Conservation (phyloP, 495 filamentous ascomycete species). For the Pyronema omphalodes region DNA sequence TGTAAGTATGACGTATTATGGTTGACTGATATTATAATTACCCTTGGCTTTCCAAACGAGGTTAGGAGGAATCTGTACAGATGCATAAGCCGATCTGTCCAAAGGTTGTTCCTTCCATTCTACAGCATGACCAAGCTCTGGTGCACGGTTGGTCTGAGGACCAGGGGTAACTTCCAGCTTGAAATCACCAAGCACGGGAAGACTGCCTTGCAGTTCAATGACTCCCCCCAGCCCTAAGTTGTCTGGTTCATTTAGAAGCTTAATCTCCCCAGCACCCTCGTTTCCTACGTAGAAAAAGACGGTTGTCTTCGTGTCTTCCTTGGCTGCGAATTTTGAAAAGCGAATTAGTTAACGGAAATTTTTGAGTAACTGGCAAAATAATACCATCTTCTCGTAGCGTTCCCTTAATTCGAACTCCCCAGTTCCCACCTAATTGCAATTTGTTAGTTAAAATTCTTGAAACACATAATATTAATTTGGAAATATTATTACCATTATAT, state of each 20-base stretch:
- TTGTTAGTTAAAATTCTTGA: background rate
- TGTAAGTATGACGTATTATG: background rate
- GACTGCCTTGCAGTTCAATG: constrained; percentile 57
- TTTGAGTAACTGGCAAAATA: background rate
- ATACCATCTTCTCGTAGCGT: constrained; percentile 47
- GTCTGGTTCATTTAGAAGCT: constrained; percentile 17
- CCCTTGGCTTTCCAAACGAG: constrained; percentile 75
- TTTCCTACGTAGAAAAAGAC: constrained; percentile 64
- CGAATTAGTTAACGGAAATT: background rate
- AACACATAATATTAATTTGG: background rate
- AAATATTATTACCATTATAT: constrained; percentile 38
- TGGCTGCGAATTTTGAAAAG: constrained; percentile 2
- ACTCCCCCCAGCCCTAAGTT: constrained; percentile 45
- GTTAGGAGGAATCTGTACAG: constrained; percentile 45
- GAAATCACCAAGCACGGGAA: constrained; percentile 65
- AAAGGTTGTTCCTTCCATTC: constrained; percentile 54
- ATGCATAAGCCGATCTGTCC: constrained; percentile 56
- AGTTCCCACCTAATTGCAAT: constrained; percentile 39
- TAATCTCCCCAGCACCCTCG: constrained; percentile 37
- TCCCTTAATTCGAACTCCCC: constrained; percentile 78
- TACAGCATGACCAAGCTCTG: constrained; percentile 38
- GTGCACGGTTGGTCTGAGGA: constrained; percentile 41
- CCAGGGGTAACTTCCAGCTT: constrained; percentile 58
- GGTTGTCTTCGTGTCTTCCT: constrained; percentile 45
- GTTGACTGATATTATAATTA: constrained; percentile 12